Evolutionary conservation across 495 filamentous ascomycete genomes (phyloP), one percentile per base, ranked within the genome.

Genomic region (Aspergillus steynii): DNA sequence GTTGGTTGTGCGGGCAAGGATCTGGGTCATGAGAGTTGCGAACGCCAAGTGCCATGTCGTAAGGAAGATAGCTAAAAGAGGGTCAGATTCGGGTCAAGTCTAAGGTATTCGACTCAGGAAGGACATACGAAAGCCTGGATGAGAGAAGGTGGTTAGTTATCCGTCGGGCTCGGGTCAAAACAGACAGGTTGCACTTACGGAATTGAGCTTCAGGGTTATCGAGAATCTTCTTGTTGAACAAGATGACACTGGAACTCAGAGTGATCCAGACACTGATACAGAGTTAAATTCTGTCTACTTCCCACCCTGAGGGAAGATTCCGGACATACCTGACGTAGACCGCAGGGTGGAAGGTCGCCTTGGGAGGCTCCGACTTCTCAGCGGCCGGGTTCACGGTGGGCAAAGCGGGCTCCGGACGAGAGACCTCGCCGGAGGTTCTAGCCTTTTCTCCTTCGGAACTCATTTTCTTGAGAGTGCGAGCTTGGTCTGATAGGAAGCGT

Each of bases 151-250:
- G 34, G 56, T 57, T 51, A 57, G 28, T 32, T 28, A 25, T 25
- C 5, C 10, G 25, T 53, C 20, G 10, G 4, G 9, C 45, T 56
- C 53, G 7, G 34, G 32, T 47, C 29, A 31, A 25, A 25, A 50
- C 1, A 3, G 42, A 31, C 27, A 20, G 25, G 26, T 28, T 52
- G 28, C 55, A 77, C 91, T 87, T 83, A 95, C 91, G 80, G 82
- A 97, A 99, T 55, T 88, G 80, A 65, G 86, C 83, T 29, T 85
- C 1, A 1, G 5, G 5, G 12, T 42, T 90, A 68, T 90, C 86
- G 56, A 98, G 84, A 65, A 99, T 93, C 85, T 90, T 94, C 85
- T 99, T 99, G 88, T 99, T 98, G 88, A 97, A 99, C 49, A 98
- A 79, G 68, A 99, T 99, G 63, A 96, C 92, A 63, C 86, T 90